Evolutionary conservation across 2,329 filamentous ascomycete species (phyloP).

Genomic region (Colletotrichum aenigma): DNA sequence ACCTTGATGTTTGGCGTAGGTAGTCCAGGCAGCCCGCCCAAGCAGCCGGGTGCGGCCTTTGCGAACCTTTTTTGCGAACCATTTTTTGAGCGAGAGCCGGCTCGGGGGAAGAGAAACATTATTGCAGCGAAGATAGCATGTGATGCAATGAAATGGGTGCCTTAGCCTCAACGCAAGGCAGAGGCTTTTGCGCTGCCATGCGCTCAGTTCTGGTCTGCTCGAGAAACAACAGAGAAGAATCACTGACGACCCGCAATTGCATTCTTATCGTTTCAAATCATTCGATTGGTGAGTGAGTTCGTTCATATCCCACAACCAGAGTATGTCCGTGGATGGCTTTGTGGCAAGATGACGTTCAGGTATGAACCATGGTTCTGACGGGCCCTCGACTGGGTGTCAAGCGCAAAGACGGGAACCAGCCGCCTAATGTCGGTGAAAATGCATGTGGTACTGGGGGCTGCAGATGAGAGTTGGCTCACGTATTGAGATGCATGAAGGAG

Average conservation of each 20-base stretch:
- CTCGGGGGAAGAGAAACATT: neutral
- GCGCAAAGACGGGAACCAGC: no score
- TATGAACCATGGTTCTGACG: neutral
- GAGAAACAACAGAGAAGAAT: neutral
- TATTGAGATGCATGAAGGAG: neutral
- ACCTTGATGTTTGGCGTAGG: neutral
- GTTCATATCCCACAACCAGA: neutral
- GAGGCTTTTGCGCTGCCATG: neutral
- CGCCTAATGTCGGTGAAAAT: no score
- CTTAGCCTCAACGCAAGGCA: neutral
- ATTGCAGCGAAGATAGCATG: neutral
- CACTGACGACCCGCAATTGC: neutral
- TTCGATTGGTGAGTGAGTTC: no score
- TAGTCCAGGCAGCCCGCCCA: neutral
- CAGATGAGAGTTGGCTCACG: neutral
- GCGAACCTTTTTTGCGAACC: no score
- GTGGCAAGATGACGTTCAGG: neutral
- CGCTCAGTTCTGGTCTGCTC: neutral
- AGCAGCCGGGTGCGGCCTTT: no score
- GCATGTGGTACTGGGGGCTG: no score
- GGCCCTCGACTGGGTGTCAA: neutral
- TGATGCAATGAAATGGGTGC: neutral
- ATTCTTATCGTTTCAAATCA: neutral
- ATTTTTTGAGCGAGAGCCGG: neutral
- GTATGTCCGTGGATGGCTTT: neutral